Evolutionary conservation across 108 stramenopile genomes (phyloP), one percentile per base, ranked within the genome.

Genomic region (Aurantiochytrium sp.): DNA sequence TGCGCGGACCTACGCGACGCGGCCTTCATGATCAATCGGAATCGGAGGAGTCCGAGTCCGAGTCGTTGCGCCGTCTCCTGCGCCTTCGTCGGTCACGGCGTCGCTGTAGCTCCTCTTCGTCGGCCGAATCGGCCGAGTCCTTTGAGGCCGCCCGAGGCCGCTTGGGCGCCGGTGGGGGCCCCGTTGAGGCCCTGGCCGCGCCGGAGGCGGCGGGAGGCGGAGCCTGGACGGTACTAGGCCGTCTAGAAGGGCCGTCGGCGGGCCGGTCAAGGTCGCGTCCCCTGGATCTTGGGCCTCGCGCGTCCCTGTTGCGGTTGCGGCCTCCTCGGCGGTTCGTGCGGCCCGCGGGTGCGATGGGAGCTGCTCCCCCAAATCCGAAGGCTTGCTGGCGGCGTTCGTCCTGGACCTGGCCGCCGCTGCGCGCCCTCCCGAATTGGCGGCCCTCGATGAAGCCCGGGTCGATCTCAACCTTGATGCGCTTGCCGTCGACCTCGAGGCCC

Each of bases 11-110:
- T n/a, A n/a, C n/a, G n/a, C n/a, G n/a, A n/a, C n/a, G n/a, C n/a
- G n/a, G n/a, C n/a, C n/a, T n/a, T n/a, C n/a, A n/a, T n/a, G n/a
- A n/a, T n/a, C n/a, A n/a, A n/a, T n/a, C n/a, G n/a, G 36, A 81
- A 42, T 81, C 73, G 39, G 73, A 81, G 27, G 36, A 37, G 19
- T 81, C 73, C 73, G 73, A 81, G 73, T 81, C 73, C 27, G 73
- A 81, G 39, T 48, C 73, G 45, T 24, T 6, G 24, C 73, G 73
- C 0, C 45, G 39, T 2, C 73, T 22, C 19, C 42, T 81, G 0
- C 73, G 1, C 73, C 30, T 41, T 6, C 73, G 73, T 48, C 73
- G 21, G 3, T 41, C 73, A 12, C 73, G 8, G 36, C 39, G 73
- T 21, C 45, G n/a, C 15, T n/a, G n/a, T 6, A 48, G 42, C 42